Base-by-base conservation (phyloP, 2,329 filamentous ascomycete genomes). In the Penicillium aurantiogriseum region DNA sequence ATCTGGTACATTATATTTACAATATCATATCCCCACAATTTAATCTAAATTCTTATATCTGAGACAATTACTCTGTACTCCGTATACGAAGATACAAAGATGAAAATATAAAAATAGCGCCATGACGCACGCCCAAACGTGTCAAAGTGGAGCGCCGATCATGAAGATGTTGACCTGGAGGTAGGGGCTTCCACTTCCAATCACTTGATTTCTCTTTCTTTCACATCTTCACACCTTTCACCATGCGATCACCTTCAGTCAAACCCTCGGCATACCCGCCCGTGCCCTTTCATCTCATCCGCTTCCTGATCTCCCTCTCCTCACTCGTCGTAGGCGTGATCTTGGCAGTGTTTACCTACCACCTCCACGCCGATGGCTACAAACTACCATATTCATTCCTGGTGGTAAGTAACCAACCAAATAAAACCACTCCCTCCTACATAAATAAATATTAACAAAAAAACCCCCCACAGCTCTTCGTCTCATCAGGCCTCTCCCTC, bases 51-150 rank as follows among this genome's bases (percentile, higher is more conserved):
- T 23, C n/a, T 21, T 13, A 3, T 25, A 47, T n/a, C 19, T 38
- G 46, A 48, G 39, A 43, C 29, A 42, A 36, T 39, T 33, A 0
- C 27, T 29, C 8, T 1, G 27, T 29, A 10, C 2, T n/a, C n/a
- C n/a, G n/a, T n/a, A n/a, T n/a, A 44, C 33, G 15, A 40, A 21
- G 11, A 21, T 33, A 15, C 11, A 15, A 27, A 23, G 44, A 27
- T 4, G 11, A 42, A 44, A 44, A 43, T 25, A 61, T 65, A 63
- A 56, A 63, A 66, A 66, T 66, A 66, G 64, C 51, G 36, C 25
- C 21, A 46, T 65, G 67, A 92, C 83, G 61, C 88, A 89, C 6
- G 85, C 86, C 65, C 89, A 90, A 44, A 88, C 89, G 11, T 88
- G 91, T 76, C 93, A 89, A 89, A 65, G 93, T 88, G 59, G 61